Base-by-base conservation (phyloP, 441 rosid genomes). In the Viola pubescens region DNA sequence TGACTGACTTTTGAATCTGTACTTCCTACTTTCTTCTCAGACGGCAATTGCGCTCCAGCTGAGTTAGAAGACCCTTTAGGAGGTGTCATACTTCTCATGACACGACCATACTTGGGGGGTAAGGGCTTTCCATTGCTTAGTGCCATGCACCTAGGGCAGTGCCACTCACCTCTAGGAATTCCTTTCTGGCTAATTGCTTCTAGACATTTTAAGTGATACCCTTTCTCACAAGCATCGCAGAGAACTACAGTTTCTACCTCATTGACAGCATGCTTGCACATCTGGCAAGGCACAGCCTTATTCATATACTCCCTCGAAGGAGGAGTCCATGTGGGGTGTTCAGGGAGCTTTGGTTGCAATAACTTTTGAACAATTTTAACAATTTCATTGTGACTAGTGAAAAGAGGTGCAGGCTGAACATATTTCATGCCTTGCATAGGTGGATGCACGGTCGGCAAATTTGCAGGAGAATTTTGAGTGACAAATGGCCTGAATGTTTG, bases 221-320 rank as follows among this genome's bases (percentile, higher is more conserved):
- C 97, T 74, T 85, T 88, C 78, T 88, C 99, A 69, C 99, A 94
- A 52, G 89, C 82, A 80, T 94, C 99, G 70, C 99, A 94, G 67
- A 90, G 69, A 48, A 86, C 79, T 38, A 88, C 81, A 64, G 74
- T 81, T 59, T 90, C 95, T 72, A 94, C 85, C 70, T 94, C 99
- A 75, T 70, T 81, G 78, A 73, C 63, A 9, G 75, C 75, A 61
- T 62, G 66, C 67, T 79, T 73, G 81, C 99, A 90, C 48, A 77
- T 72, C 74, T 90, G 89, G 73, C 99, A 94, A 72, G 78, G 45
- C 73, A 79, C 51, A 40, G 89, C 77, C 73, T 80, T 90, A 65
- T 67, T 80, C 96, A 94, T 88, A 71, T 88, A 94, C 61, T 86
- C 97, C 70, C 95, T 86, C 57, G 99, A 94, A 69, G 99, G 99